These are phyloP conservation scores for Erysimum cheiri DNA, from an alignment of 441 rosid genomes.

Conservation along the genomic window DNA sequence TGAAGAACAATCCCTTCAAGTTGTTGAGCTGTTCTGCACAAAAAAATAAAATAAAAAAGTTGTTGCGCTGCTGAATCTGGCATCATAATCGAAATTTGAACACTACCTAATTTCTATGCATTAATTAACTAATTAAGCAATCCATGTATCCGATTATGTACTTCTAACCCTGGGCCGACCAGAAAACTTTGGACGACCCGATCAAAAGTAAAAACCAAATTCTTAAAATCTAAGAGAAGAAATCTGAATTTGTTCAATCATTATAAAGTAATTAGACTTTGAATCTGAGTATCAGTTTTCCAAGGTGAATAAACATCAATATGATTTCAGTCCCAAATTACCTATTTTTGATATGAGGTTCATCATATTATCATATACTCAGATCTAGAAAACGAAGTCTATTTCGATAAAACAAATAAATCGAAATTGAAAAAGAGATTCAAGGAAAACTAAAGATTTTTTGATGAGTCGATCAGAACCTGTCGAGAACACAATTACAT, in stretches of 20 bases:
- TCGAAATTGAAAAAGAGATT: neutral
- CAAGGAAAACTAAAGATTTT: neutral
- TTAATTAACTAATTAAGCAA: too few relatives aligned
- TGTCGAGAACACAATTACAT: slow-evolving; percentile 49
- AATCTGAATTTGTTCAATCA: neutral
- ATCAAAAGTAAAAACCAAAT: too few relatives aligned
- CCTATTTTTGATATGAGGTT: slow-evolving; percentile 36
- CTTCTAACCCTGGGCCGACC: too few relatives aligned
- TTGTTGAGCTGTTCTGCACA: too few relatives aligned
- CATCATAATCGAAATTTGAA: too few relatives aligned
- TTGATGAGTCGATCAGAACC: slow-evolving; percentile 40
- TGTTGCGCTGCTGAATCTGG: too few relatives aligned
- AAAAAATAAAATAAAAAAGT: too few relatives aligned
- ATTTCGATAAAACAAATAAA: neutral
- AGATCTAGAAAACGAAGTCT: neutral
- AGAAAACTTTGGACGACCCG: too few relatives aligned
- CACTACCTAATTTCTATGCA: too few relatives aligned
- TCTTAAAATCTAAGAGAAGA: neutral
- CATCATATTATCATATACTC: slow-evolving; percentile 41
- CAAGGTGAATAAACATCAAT: slow-evolving; percentile 50
- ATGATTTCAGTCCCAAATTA: slow-evolving; percentile 39
- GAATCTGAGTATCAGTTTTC: slow-evolving; percentile 46
- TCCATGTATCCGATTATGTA: too few relatives aligned
- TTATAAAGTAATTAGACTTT: neutral
- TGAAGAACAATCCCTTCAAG: too few relatives aligned